Evolutionary conservation across 306 rosid species (phyloP).

Genomic region (Arachis stenosperma): DNA sequence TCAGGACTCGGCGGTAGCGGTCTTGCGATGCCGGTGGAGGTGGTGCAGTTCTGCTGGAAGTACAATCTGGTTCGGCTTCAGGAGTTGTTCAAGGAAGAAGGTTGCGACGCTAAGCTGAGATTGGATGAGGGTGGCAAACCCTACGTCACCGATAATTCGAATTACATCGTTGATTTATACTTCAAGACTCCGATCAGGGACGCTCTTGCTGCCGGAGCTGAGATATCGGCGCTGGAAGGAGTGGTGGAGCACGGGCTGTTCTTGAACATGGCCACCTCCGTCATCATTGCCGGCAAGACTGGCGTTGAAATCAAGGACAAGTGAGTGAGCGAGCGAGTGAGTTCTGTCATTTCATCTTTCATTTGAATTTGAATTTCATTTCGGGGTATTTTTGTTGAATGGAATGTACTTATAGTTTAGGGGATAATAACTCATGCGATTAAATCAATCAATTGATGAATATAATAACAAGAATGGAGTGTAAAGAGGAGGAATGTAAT

Average conservation of each 20-base stretch:
- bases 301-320: constrained; percentile 67
- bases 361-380: neutral
- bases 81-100: constrained; percentile 70
- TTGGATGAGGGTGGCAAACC: constrained; percentile 62
- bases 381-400: neutral
- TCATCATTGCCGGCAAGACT: constrained; percentile 62
- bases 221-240: constrained; percentile 71
- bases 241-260: constrained; percentile 88
- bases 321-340: constrained; percentile 38
- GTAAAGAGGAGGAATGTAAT: neutral
- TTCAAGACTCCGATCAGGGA: constrained; percentile 72
- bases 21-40: constrained; percentile 88
- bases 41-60: constrained; percentile 90
- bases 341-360: neutral
- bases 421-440: neutral
- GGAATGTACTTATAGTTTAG: neutral
- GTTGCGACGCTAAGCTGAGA: constrained; percentile 69
- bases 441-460: neutral
- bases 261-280: constrained; percentile 78
- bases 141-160: constrained; percentile 74
- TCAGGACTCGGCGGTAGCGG: constrained; percentile 77
- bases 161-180: constrained; percentile 81
- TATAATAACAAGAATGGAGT: neutral
- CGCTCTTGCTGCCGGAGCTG: constrained; percentile 63
- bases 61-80: constrained; percentile 64